A percentile compares a stretch with the other conserved stretches of the same genome.
Evolutionary conservation across 2,329 filamentous ascomycete species (phyloP).

Genomic region (Fusarium tuaranense): DNA sequence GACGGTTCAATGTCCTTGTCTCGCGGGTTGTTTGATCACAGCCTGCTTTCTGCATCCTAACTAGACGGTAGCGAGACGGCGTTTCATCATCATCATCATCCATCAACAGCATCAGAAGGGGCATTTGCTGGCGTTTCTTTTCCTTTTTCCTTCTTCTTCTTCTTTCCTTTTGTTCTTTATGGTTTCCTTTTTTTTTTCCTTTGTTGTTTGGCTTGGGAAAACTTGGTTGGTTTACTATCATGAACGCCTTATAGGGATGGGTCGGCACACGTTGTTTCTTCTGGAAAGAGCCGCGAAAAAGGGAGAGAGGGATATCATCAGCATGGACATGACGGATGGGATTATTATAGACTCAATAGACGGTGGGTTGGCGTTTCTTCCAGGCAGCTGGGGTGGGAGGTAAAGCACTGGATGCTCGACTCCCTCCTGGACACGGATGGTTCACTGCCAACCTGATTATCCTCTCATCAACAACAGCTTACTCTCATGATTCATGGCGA

Average conservation of each 20-base stretch:
- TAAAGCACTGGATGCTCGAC: slow-evolving; percentile 21
- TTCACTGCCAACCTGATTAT: slow-evolving; percentile 23
- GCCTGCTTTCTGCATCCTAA: slow-evolving; percentile 28
- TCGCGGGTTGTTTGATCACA: slow-evolving; percentile 19
- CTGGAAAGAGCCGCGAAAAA: slow-evolving; percentile 33
- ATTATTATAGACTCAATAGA: slow-evolving; percentile 40
- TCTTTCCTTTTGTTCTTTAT: background rate
- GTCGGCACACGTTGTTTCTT: slow-evolving; percentile 20
- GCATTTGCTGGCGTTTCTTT: slow-evolving; percentile 32
- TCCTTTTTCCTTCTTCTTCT: background rate
- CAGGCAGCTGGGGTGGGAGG: slow-evolving; percentile 18
- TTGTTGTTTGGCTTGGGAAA: slow-evolving; percentile 12
- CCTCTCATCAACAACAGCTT: slow-evolving; percentile 6
- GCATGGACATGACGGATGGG: slow-evolving; percentile 10
- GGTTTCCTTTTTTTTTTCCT: background rate
- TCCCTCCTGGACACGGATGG: slow-evolving; percentile 18
- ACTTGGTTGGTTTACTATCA: slow-evolving; percentile 11
- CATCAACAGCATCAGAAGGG: slow-evolving; percentile 25
- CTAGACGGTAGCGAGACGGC: slow-evolving; percentile 30
- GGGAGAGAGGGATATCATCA: slow-evolving; percentile 15
- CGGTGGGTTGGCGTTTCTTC: slow-evolving; percentile 37
- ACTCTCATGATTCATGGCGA: slow-evolving; percentile 9
- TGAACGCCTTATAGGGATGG: slow-evolving; percentile 26
- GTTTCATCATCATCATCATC: slow-evolving; percentile 27
- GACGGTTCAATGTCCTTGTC: slow-evolving; percentile 19